Conservation (phyloP, 2,329 filamentous ascomycete species). For the Metarhizium anisopliae region DNA sequence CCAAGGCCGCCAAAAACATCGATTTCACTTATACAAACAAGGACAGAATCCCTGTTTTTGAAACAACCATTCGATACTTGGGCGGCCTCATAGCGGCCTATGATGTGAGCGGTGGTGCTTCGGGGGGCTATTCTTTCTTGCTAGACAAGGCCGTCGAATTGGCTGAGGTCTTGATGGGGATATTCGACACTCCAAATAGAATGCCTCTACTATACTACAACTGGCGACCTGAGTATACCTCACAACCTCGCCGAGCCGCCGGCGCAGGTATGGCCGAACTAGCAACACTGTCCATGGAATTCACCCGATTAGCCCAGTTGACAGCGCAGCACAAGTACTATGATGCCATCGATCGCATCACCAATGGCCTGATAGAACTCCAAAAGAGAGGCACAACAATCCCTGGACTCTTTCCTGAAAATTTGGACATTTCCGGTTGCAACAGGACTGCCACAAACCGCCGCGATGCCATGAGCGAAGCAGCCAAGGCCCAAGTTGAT, state of each 20-base stretch:
- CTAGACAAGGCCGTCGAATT: slow-evolving; percentile 72
- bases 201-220: slow-evolving; percentile 79
- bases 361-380: slow-evolving; percentile 65
- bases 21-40: slow-evolving; percentile 70
- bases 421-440: slow-evolving; percentile 72
- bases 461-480: slow-evolving; percentile 20
- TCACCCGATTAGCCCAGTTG: slow-evolving; percentile 79
- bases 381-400: slow-evolving; percentile 61
- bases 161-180: slow-evolving; percentile 69
- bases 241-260: slow-evolving; percentile 54
- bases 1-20: slow-evolving; percentile 59
- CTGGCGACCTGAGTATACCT: slow-evolving; percentile 60
- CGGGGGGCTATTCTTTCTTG: slow-evolving; percentile 52
- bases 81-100: slow-evolving; percentile 81
- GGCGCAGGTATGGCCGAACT: slow-evolving; percentile 59
- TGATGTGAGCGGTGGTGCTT: slow-evolving; percentile 62
- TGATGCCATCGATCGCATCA: slow-evolving; percentile 80
- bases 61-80: slow-evolving; percentile 85
- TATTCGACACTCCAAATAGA: slow-evolving; percentile 87
- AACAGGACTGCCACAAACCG: slow-evolving; percentile 41
- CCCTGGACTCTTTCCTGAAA: slow-evolving; percentile 72
- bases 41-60: slow-evolving; percentile 75
- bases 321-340: slow-evolving; percentile 79
- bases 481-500: slow-evolving; percentile 27
- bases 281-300: slow-evolving; percentile 76